Evolutionary conservation across 257 asterid species (phyloP), one percentile per base, ranked within the genome.

Genomic region (Craterostigma plantagineum): DNA sequence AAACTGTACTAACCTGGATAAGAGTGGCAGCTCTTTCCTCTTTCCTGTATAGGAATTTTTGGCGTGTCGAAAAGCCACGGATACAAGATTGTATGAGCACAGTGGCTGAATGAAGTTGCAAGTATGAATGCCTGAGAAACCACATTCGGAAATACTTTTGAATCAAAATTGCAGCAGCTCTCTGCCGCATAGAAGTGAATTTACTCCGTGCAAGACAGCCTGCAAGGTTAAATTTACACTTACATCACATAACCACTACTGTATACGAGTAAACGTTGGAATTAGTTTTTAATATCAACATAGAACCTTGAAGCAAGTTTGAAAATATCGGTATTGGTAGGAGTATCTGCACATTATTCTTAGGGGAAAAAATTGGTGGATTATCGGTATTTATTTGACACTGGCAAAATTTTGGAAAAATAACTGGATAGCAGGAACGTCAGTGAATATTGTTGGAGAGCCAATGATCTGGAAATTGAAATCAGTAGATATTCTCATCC

Each of bases 1-100:
- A 43, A 43, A 27, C 7, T 14, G 1, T 43, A 3, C 48, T 15
- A 15, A 79, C 99, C 99, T 90, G 99, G 63, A 90, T 79, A 42
- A 66, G 34, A 63, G 72, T 69, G 54, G 92, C 94, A 53, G 99
- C 99, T 50, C 54, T 69, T 48, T 67, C 69, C 63, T 77, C 81
- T 66, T 70, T 90, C 43, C 59, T 37, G 50, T 45, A 48, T 49
- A 71, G 55, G 62, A 79, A 83, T 50, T 54, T 73, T 49, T 50
- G 70, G 18, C 94, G 83, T 10, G 74, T 54, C 18, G 67, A 69
- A 59, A 72, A 83, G 45, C 99, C 86, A 63, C 95, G 92, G 60
- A 71, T 57, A 45, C 68, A 44, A 40, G 92, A 74, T 58, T 90
- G 99, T 53, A 83, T 35, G 37, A 72, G 48, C 35, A 79, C 50